Evolutionary conservation across 257 asterid species (phyloP).

Genomic region (Solanum pinnatisectum): DNA sequence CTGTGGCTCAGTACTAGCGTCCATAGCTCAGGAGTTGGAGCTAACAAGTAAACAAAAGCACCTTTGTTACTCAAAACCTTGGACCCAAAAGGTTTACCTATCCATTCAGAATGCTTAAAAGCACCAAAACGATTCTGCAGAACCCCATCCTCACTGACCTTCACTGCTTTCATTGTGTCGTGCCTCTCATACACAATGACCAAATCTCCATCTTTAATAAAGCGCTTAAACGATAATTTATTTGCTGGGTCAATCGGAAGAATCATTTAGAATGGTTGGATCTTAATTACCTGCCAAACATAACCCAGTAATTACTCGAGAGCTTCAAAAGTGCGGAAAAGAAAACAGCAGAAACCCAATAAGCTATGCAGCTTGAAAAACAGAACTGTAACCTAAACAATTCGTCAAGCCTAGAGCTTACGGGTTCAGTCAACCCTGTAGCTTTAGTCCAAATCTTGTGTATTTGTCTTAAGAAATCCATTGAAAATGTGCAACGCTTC

Average conservation of each 20-base stretch:
- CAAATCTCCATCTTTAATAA: constrained; percentile 62
- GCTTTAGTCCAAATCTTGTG: not conserved
- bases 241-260: constrained; percentile 31
- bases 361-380: not conserved
- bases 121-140: constrained; percentile 83
- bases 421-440: not conserved
- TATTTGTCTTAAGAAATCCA: not conserved
- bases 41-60: constrained; percentile 67
- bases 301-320: not conserved
- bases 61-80: constrained; percentile 74
- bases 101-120: constrained; percentile 87
- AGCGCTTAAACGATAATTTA: constrained; percentile 50
- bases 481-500: not conserved
- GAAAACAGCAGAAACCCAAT: not conserved
- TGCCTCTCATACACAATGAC: constrained; percentile 77
- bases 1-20: constrained; percentile 91
- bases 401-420: not conserved
- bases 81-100: constrained; percentile 87
- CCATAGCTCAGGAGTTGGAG: constrained; percentile 97
- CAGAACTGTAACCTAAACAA: not conserved
- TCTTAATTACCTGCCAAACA: not conserved
- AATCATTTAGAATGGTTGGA: constrained; percentile 19
- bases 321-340: not conserved
- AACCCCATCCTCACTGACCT: constrained; percentile 44
- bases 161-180: constrained; percentile 73